Percentiles rank a stretch among this genome's conserved stretches.
Evolutionary conservation across 2,329 filamentous ascomycete genomes (phyloP).

Genomic region (Thielaviopsis ethacetica): DNA sequence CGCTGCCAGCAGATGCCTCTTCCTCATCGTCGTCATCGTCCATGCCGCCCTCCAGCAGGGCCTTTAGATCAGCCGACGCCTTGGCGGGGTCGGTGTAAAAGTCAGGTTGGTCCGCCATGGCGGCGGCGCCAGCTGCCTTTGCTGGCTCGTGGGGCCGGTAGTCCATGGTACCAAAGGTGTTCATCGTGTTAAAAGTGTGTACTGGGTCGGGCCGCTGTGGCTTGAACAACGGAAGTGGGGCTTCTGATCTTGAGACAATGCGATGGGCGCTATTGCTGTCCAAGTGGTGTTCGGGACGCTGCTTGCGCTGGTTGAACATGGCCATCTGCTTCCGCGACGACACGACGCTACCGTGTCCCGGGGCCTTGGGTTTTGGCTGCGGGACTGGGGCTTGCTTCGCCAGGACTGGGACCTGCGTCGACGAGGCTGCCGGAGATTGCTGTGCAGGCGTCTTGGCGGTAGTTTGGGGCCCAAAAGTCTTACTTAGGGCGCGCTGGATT

Average conservation of each 20-base stretch:
- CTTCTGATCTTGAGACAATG: slow-evolving; percentile 16
- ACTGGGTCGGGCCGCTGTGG: background rate
- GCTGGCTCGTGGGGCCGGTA: slow-evolving; percentile 4
- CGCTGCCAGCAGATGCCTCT: background rate
- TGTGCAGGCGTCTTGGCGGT: background rate
- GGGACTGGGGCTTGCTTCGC: background rate
- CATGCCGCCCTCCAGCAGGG: slow-evolving; percentile 64
- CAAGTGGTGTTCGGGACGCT: slow-evolving; percentile 40
- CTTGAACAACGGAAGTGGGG: background rate
- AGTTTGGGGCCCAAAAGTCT: background rate
- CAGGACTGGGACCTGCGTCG: background rate
- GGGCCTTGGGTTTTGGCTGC: background rate
- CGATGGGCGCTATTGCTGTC: slow-evolving; percentile 30
- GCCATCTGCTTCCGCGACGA: slow-evolving; percentile 39
- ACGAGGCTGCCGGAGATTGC: background rate
- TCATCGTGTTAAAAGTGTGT: slow-evolving; percentile 1
- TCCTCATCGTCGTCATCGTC: slow-evolving; percentile 51
- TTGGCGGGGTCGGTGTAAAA: slow-evolving; percentile 56
- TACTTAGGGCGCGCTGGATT: background rate
- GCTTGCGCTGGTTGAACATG: slow-evolving; percentile 37
- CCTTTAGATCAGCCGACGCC: slow-evolving; percentile 63
- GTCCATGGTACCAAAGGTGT: slow-evolving; percentile 10
- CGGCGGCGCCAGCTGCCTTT: slow-evolving; percentile 2
- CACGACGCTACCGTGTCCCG: slow-evolving; percentile 22
- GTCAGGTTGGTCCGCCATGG: slow-evolving; percentile 19